phyloP scores from a whole-genome alignment of 2,329 filamentous ascomycete genomes.

The Teratosphaeriaceae sp. region DNA sequence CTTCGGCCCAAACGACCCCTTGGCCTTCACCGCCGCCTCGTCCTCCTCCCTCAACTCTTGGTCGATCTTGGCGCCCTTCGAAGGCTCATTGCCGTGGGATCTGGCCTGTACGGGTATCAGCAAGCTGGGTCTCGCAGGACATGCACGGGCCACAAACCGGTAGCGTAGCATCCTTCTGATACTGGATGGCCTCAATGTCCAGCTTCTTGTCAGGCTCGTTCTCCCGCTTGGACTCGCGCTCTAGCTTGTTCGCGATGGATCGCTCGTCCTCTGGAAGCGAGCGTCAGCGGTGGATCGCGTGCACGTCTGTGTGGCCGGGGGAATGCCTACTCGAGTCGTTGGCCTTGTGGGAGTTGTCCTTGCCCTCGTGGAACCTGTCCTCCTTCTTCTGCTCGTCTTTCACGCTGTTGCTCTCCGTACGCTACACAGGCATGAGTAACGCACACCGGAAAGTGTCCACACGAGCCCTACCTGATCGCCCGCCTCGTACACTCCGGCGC shows the following conservation, averaged over 20 bases:
- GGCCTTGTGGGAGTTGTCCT: conserved; percentile 59
- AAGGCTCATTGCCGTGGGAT: conserved; percentile 66
- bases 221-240: conserved; percentile 52
- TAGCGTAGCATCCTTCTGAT: conserved; percentile 54
- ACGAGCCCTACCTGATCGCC: conserved; percentile 55
- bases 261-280: conserved; percentile 57
- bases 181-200: conserved; percentile 27
- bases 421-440: no score
- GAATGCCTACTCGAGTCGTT: conserved; percentile 42
- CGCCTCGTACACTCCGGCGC: conserved; percentile 60
- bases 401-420: conserved; percentile 45
- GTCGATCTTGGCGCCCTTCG: conserved; percentile 65
- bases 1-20: conserved; percentile 41
- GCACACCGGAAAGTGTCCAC: no score
- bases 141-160: conserved; percentile 28
- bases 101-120: conserved; percentile 42
- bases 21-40: conserved; percentile 55
- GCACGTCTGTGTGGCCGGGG: background rate
- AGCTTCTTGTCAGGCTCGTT: conserved; percentile 37
- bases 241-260: conserved; percentile 65
- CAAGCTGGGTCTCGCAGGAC: background rate
- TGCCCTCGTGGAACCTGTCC: conserved; percentile 64
- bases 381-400: conserved; percentile 41
- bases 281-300: background rate
- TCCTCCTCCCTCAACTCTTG: conserved; percentile 63